Evolutionary conservation across 768 basidiomycete species (phyloP).

Genomic region (Amanita pseudoporphyria): DNA sequence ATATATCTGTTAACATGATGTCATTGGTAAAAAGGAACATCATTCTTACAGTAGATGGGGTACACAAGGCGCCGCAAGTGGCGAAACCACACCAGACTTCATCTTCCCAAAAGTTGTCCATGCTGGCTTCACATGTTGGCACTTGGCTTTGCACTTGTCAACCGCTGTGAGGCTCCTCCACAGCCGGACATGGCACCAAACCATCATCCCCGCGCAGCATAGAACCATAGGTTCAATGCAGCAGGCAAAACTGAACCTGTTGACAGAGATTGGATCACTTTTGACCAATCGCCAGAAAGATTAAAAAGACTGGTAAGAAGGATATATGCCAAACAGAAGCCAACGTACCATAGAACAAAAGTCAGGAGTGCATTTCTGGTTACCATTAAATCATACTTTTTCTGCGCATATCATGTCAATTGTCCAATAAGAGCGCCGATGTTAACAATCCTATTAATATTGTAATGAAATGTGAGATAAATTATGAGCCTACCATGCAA

Average conservation of each 20-base stretch:
- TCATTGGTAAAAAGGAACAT: constrained; percentile 22
- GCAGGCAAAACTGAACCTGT: constrained; percentile 53
- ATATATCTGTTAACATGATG: constrained; percentile 10
- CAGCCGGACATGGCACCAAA: constrained; percentile 41
- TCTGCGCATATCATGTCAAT: constrained; percentile 61
- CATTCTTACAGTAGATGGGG: constrained; percentile 57
- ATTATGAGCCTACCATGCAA: constrained; percentile 47
- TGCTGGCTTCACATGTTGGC: constrained; percentile 30
- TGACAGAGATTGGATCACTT: constrained; percentile 44
- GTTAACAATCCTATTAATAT: constrained; percentile 52
- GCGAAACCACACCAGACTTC: constrained; percentile 66
- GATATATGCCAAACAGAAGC: constrained; percentile 55
- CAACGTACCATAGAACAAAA: constrained; percentile 35
- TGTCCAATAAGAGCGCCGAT: constrained; percentile 63
- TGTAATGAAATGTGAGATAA: background rate
- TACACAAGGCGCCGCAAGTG: constrained; percentile 58
- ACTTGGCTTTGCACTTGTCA: constrained; percentile 56
- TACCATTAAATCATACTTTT: constrained; percentile 27
- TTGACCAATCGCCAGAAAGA: constrained; percentile 46
- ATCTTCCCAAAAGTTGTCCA: constrained; percentile 80
- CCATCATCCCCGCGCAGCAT: constrained; percentile 42
- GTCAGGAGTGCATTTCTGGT: background rate
- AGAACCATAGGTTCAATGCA: constrained; percentile 34
- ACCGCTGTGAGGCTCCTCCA: constrained; percentile 38
- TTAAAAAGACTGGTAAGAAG: constrained; percentile 59